phyloP scores from a whole-genome alignment of 2,329 filamentous ascomycete species.

The Colletotrichum camelliae region DNA sequence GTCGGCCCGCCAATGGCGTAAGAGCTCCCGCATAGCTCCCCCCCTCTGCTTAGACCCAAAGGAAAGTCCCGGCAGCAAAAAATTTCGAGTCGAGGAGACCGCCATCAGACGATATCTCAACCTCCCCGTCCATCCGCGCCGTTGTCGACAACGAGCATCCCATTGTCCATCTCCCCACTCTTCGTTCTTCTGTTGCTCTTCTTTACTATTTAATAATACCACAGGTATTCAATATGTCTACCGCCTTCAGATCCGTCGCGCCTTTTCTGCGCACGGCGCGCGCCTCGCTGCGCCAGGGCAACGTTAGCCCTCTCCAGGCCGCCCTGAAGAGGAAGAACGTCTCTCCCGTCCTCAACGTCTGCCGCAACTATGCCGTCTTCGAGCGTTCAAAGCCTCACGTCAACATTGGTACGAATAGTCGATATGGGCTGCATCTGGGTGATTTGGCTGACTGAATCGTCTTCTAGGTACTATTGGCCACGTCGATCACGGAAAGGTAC shows the following conservation, averaged over 20 bases:
- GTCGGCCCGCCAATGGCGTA: constrained; percentile 12
- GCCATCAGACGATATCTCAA: constrained; percentile 14
- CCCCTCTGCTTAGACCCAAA: constrained; percentile 8
- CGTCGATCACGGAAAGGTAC: constrained; percentile 99
- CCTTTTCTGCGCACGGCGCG: constrained; percentile 85
- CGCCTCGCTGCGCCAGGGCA: constrained; percentile 72
- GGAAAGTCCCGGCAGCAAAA: constrained; percentile 21
- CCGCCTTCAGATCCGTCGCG: constrained; percentile 77
- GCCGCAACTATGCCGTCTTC: constrained; percentile 72
- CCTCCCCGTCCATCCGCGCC: constrained; percentile 4
- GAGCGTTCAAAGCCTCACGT: constrained; percentile 96
- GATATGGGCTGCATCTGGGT: neutral
- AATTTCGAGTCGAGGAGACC: constrained; percentile 10
- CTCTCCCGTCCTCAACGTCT: constrained; percentile 68
- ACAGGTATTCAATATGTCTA: constrained; percentile 69
- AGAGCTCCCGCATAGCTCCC: constrained; percentile 12
- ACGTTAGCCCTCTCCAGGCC: constrained; percentile 78
- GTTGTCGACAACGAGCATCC: constrained; percentile 20
- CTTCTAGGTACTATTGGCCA: constrained; percentile 89
- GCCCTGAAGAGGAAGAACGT: constrained; percentile 67
- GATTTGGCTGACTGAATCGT: constrained; percentile 21
- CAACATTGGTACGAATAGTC: constrained; percentile 77
- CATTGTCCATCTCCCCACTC: constrained; percentile 12
- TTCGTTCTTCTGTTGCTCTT: constrained; percentile 23
- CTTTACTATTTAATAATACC: constrained; percentile 27